Percentiles rank a stretch among this genome's conserved stretches.
Conservation (phyloP, 164 flowering plant species). For the Vitis labrusca region DNA sequence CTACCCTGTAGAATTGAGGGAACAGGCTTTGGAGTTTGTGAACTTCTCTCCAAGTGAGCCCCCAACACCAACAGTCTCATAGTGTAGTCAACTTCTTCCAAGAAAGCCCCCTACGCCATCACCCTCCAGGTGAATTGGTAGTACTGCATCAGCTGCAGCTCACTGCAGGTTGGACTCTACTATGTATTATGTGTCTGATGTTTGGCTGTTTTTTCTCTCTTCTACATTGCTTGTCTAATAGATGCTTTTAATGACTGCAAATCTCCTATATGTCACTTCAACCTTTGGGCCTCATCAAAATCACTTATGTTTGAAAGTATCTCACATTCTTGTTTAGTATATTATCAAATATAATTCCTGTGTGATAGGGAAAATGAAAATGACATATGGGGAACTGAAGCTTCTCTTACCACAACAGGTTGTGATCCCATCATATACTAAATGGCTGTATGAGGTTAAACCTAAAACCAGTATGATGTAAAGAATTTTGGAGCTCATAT, state of each 20-base stretch:
- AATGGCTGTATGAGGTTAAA: too few relatives aligned
- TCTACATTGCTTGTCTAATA: neutral
- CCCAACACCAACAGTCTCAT: constrained; percentile 29
- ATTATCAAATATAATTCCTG: too few relatives aligned
- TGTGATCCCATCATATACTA: too few relatives aligned
- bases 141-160: constrained; percentile 13
- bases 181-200: constrained; percentile 7
- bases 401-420: too few relatives aligned
- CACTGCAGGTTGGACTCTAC: neutral
- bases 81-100: constrained; percentile 2
- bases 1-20: constrained; percentile 69
- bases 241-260: constrained; percentile 3
- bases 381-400: too few relatives aligned
- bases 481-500: too few relatives aligned
- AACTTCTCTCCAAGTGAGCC: constrained; percentile 62
- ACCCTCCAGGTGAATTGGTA: neutral
- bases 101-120: constrained; percentile 10
- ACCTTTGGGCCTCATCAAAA: too few relatives aligned
- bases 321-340: too few relatives aligned
- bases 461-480: too few relatives aligned
- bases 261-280: neutral
- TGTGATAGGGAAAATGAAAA: too few relatives aligned
- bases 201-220: neutral
- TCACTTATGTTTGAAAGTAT: too few relatives aligned
- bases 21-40: constrained; percentile 72